Percentiles rank a stretch among this genome's conserved stretches.
These are phyloP conservation scores for Aspergillus glaucus DNA, from an alignment of 2,329 filamentous ascomycete species.

Conservation along the genomic window DNA sequence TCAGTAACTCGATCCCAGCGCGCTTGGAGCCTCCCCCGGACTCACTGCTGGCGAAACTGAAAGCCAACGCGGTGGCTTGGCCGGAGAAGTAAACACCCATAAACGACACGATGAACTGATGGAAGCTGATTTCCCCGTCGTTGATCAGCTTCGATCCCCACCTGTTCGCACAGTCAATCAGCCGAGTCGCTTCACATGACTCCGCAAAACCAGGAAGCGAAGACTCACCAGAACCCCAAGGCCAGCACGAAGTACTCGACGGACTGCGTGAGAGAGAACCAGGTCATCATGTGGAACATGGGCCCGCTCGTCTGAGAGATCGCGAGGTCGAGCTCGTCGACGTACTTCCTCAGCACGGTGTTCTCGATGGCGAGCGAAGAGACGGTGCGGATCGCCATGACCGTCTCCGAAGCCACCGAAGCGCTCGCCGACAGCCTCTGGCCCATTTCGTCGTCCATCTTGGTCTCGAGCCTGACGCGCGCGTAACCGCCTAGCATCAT, in stretches of 20 bases:
- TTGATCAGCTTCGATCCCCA: conserved; percentile 57
- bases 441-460: conserved; percentile 12
- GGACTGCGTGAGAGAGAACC: conserved; percentile 22
- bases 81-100: conserved; percentile 36
- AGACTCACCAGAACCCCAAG: conserved; percentile 21
- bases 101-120: conserved; percentile 40
- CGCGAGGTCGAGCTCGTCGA: conserved; percentile 12
- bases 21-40: neutral
- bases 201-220: conserved; percentile 10
- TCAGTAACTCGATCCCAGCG: neutral
- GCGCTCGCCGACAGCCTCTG: conserved; percentile 35
- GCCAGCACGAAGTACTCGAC: conserved; percentile 22
- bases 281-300: conserved; percentile 20
- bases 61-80: conserved; percentile 22
- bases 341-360: conserved; percentile 27
- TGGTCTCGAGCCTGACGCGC: conserved; percentile 43
- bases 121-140: conserved; percentile 36
- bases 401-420: conserved; percentile 42
- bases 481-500: conserved; percentile 43
- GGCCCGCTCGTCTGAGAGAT: conserved; percentile 16
- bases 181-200: neutral
- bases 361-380: conserved; percentile 43
- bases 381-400: conserved; percentile 43
- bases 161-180: conserved; percentile 25
- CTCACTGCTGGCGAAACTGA: conserved; percentile 26